Evolutionary conservation across 106 monocot species (phyloP).

Genomic region (Ottelia alismoides): DNA sequence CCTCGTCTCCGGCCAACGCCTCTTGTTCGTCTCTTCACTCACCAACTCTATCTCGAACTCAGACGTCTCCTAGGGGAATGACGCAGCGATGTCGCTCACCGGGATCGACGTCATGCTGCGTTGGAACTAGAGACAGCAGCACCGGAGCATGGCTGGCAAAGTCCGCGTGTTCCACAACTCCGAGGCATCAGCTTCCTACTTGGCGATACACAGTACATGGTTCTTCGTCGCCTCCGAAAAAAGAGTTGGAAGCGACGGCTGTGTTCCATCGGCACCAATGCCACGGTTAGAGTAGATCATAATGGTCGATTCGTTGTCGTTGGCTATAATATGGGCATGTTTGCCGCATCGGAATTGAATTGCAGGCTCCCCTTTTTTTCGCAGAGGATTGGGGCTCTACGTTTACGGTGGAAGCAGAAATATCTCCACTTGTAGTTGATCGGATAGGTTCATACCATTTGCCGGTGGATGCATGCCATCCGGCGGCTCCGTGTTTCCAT

Average conservation of each 20-base stretch:
- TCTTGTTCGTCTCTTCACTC: slow-evolving; percentile 24
- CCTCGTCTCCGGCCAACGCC: slow-evolving; percentile 44
- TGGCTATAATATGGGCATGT: slow-evolving; percentile 10
- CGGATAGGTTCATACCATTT: slow-evolving; percentile 12
- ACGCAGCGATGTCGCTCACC: slow-evolving; percentile 38
- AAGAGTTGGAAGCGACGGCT: neutral
- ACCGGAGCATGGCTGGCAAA: slow-evolving; percentile 59
- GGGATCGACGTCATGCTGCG: slow-evolving; percentile 19
- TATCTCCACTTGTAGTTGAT: slow-evolving; percentile 37
- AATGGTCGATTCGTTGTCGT: slow-evolving; percentile 33
- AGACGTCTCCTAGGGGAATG: slow-evolving; percentile 24
- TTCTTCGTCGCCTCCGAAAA: slow-evolving; percentile 48
- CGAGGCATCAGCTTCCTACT: slow-evolving; percentile 20
- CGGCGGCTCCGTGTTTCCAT: slow-evolving; percentile 23
- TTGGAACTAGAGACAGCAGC: slow-evolving; percentile 39
- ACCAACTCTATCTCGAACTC: slow-evolving; percentile 19
- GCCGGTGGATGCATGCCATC: slow-evolving; percentile 43
- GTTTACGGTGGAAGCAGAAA: slow-evolving; percentile 3
- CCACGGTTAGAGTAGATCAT: slow-evolving; percentile 19
- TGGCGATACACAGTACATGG: slow-evolving; percentile 41
- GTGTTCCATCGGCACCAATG: neutral
- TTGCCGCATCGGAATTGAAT: slow-evolving; percentile 30
- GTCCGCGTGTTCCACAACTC: slow-evolving; percentile 18
- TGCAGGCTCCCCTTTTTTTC: slow-evolving; percentile 65
- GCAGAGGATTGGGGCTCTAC: slow-evolving; percentile 44